These are phyloP conservation scores for Lizonia empirigonia DNA, from an alignment of 2,329 filamentous ascomycete genomes.

Conservation along the genomic window DNA sequence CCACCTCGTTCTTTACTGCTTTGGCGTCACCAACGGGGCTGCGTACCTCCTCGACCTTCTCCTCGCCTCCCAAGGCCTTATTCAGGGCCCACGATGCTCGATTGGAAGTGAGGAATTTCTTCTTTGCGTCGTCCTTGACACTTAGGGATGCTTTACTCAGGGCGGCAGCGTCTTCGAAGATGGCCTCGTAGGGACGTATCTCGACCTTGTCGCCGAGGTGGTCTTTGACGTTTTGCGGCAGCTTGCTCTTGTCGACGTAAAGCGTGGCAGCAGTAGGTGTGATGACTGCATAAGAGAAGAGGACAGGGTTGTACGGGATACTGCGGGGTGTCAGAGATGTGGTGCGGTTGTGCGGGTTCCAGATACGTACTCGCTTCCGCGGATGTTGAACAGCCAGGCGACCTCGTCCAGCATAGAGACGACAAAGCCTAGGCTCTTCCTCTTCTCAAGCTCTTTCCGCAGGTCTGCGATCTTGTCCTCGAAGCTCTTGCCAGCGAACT, in stretches of 20 bases:
- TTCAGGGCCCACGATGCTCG: slow-evolving; percentile 93
- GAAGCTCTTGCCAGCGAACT: slow-evolving; percentile 82
- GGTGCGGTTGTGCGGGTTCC: no score
- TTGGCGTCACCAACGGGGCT: slow-evolving; percentile 91
- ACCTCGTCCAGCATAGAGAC: slow-evolving; percentile 96
- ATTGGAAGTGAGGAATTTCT: slow-evolving; percentile 83
- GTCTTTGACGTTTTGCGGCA: slow-evolving; percentile 69
- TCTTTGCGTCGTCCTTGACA: slow-evolving; percentile 42
- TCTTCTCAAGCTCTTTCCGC: slow-evolving; percentile 89
- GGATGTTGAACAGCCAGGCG: slow-evolving; percentile 97
- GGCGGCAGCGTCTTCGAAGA: slow-evolving; percentile 77
- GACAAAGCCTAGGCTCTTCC: slow-evolving; percentile 83
- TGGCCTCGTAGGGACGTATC: slow-evolving; percentile 79
- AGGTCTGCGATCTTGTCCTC: slow-evolving; percentile 83
- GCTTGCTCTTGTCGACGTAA: slow-evolving; percentile 82
- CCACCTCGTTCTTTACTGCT: slow-evolving; percentile 88
- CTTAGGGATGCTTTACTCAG: slow-evolving; percentile 57
- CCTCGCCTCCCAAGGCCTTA: slow-evolving; percentile 81
- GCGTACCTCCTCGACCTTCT: slow-evolving; percentile 81
- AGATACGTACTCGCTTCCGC: slow-evolving; percentile 74
- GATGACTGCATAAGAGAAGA: slow-evolving; percentile 93
- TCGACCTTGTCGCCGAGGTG: slow-evolving; percentile 74
- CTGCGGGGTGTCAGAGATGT: slow-evolving; percentile 41
- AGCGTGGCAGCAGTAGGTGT: slow-evolving; percentile 77
- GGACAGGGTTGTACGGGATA: slow-evolving; percentile 97